phyloP scores from a whole-genome alignment of 192 early-diverging fungal genomes.

The Podila clonocystis region DNA sequence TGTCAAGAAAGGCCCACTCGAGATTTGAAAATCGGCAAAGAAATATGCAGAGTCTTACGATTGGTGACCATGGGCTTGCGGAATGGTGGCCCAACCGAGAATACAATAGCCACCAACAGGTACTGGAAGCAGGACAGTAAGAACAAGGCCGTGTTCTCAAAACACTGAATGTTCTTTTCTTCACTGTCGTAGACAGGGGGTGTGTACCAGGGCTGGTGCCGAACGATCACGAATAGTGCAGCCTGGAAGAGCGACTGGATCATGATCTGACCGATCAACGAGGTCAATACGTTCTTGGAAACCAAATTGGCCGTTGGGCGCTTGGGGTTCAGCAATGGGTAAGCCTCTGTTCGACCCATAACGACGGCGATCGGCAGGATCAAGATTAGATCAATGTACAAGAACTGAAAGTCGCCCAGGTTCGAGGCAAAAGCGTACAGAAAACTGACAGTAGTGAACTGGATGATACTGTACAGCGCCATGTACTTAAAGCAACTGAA shows the following conservation, averaged over 20 bases:
- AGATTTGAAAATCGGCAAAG: neutral
- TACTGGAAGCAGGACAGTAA: constrained; percentile 94
- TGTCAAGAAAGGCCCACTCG: neutral
- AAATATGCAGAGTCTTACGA: constrained; percentile 58
- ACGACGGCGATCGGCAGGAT: constrained; percentile 89
- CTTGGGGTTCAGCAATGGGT: constrained; percentile 74
- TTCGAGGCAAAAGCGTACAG: constrained; percentile 90
- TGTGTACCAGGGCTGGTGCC: constrained; percentile 74
- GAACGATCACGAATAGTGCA: constrained; percentile 74
- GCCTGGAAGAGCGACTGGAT: constrained; percentile 88
- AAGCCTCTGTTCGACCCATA: constrained; percentile 93
- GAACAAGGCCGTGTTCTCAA: constrained; percentile 95
- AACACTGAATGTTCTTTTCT: constrained; percentile 76
- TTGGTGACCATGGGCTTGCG: constrained; percentile 90
- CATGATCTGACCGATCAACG: constrained; percentile 88
- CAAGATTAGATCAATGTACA: constrained; percentile 93
- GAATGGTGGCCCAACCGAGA: constrained; percentile 97
- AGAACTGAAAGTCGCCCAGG: constrained; percentile 95
- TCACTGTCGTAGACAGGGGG: constrained; percentile 69
- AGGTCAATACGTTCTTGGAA: constrained; percentile 89
- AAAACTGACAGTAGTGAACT: constrained; percentile 94
- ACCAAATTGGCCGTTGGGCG: constrained; percentile 92
- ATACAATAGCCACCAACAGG: constrained; percentile 87
- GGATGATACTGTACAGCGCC: constrained; percentile 97
- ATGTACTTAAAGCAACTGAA: constrained; percentile 99